Evolutionary conservation across 1,139 yeast genomes (phyloP).

Genomic region (Suhomyces ambrosiae): DNA sequence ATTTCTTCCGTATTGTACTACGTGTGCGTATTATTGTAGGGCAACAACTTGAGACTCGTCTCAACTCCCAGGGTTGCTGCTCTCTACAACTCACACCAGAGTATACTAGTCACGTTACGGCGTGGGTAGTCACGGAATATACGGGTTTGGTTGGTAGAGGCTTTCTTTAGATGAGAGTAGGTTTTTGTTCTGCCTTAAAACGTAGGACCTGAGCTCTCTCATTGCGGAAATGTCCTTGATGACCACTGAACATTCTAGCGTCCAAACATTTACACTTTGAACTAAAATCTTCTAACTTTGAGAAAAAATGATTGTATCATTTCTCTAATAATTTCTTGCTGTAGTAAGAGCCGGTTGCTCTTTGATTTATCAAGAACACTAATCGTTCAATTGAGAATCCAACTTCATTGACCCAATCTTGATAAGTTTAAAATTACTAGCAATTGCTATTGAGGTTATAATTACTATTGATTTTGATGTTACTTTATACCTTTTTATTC

Average conservation of each 20-base stretch:
- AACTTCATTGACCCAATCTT: no score
- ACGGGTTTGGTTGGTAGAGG: conserved; percentile 40
- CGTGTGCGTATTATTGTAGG: conserved; percentile 59
- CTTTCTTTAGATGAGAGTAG: conserved; percentile 10
- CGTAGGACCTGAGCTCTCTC: conserved; percentile 13
- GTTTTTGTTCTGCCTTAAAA: conserved; percentile 9
- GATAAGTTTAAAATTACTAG: no score
- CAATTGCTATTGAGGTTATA: no score
- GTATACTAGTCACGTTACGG: conserved; percentile 37
- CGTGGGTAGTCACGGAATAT: conserved; percentile 45
- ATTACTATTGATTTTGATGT: no score
- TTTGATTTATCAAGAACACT: no score
- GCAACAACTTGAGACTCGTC: conserved; percentile 36
- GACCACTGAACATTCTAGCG: conserved; percentile 49
- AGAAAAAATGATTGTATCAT: background rate
- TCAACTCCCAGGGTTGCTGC: conserved; percentile 42
- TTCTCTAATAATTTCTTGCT: background rate
- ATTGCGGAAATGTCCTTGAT: conserved; percentile 19
- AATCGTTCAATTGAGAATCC: no score
- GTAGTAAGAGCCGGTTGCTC: no score
- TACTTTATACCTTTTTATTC: no score
- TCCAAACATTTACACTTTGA: conserved; percentile 34
- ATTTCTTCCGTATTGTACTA: conserved; percentile 44
- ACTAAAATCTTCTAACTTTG: background rate
- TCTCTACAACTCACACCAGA: conserved; percentile 58